These are phyloP conservation scores for Dothideomycetes sp. DNA, from an alignment of 2,329 filamentous ascomycete genomes.

Conservation along the genomic window DNA sequence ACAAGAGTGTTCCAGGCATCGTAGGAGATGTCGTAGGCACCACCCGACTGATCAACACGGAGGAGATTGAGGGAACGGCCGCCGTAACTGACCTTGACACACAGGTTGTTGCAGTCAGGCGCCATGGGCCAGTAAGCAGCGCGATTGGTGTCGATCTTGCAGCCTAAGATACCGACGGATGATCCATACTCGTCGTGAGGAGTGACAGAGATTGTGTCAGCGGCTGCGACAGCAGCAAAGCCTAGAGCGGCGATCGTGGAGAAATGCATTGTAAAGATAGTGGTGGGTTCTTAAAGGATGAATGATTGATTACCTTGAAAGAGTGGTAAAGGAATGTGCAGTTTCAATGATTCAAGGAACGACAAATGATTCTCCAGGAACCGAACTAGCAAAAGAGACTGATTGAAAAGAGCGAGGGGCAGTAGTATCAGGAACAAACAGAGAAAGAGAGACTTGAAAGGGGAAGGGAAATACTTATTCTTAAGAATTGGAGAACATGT, in stretches of 20 bases:
- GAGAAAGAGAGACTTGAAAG: too few relatives aligned
- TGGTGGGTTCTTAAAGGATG: neutral
- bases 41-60: constrained; percentile 44
- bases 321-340: too few relatives aligned
- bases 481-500: too few relatives aligned
- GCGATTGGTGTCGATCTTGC: constrained; percentile 50
- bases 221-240: constrained; percentile 12
- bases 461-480: too few relatives aligned
- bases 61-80: constrained; percentile 46
- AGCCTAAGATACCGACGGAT: constrained; percentile 47
- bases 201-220: constrained; percentile 26
- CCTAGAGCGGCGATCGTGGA: constrained; percentile 10
- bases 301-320: too few relatives aligned
- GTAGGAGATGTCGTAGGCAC: constrained; percentile 49
- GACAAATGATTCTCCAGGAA: too few relatives aligned
- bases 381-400: too few relatives aligned
- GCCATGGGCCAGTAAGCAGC: constrained; percentile 49
- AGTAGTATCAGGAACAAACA: too few relatives aligned
- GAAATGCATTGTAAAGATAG: constrained; percentile 9
- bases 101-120: constrained; percentile 46
- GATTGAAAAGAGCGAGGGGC: too few relatives aligned
- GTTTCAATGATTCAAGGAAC: too few relatives aligned
- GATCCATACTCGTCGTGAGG: constrained; percentile 48
- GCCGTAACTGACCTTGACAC: constrained; percentile 37
- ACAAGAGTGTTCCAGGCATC: constrained; percentile 51